These are phyloP conservation scores for Ustilago shanxiensis DNA, from an alignment of 1,284 basidiomycete genomes.

Conservation along the genomic window DNA sequence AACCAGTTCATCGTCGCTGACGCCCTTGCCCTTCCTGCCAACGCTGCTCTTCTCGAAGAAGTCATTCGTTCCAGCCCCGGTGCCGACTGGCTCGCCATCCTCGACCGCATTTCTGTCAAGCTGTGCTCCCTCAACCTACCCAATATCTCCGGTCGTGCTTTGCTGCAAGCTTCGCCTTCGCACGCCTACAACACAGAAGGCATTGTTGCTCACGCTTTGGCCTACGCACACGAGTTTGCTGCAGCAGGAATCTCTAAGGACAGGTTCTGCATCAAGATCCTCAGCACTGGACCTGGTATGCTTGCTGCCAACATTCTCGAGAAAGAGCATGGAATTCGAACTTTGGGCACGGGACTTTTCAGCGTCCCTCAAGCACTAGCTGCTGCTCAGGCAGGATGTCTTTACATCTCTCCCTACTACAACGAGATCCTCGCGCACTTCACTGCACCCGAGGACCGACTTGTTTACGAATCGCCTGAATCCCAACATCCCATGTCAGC, in stretches of 20 bases:
- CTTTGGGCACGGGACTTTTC: conserved; percentile 69
- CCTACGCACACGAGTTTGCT: conserved; percentile 33
- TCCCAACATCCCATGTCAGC: conserved; percentile 41
- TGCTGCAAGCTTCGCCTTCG: conserved; percentile 33
- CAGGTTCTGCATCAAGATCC: conserved; percentile 70
- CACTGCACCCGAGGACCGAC: conserved; percentile 11
- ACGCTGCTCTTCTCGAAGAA: conserved; percentile 22
- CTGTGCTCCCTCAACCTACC: conserved; percentile 33
- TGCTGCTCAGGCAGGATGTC: conserved; percentile 67
- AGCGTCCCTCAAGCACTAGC: conserved; percentile 68
- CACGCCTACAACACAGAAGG: conserved; percentile 30
- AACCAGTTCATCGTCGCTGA: conserved; percentile 50
- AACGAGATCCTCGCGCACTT: conserved; percentile 69
- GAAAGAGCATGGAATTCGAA: conserved; percentile 64
- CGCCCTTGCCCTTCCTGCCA: conserved; percentile 21
- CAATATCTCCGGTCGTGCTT: conserved; percentile 33
- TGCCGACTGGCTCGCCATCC: conserved; percentile 32
- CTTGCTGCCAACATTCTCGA: conserved; percentile 57
- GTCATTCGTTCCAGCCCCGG: conserved; percentile 25
- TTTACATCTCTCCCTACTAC: conserved; percentile 69
- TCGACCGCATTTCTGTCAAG: conserved; percentile 31
- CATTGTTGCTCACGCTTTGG: conserved; percentile 34
- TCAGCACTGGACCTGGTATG: conserved; percentile 68
- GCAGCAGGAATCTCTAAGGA: conserved; percentile 41
- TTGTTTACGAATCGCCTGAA: conserved; percentile 26